Base-by-base conservation (phyloP, 2,329 filamentous ascomycete species). In the Daldinia sp. region DNA sequence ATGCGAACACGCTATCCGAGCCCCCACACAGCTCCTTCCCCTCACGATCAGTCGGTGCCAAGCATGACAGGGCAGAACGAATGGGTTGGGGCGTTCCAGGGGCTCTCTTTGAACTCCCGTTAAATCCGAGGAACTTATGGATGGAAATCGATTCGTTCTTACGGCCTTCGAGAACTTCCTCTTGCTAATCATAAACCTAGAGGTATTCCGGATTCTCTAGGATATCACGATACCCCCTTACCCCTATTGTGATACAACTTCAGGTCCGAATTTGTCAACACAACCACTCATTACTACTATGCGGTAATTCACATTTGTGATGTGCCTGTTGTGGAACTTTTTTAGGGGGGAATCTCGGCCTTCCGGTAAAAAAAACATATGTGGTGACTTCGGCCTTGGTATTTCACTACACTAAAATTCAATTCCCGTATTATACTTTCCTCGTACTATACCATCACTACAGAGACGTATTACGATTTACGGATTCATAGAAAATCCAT, bases 31-130 rank as follows among this genome's bases (percentile, higher is more conserved):
- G 54, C 70, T 61, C 57, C 71, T 51, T 78, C 64, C 78, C 77
- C 63, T 72, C 78, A 68, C 66, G 64, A 76, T 54, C 68, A 74
- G 68, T 29, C 68, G 63, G 35, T 73, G 8, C 73, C 73, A 11
- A 67, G 59, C 49, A 77, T 84, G 59, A 73, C 76, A 51, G 75
- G 76, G 27, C 82, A 82, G 71, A 79, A 82, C 48, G 88, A 90
- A 50, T 91, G 89, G 88, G 78, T 83, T 23, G 79, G 80, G 54
- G 77, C 83, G 4, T 92, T 92, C 74, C 90, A 93, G 74, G 86
- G 90, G 8, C 79, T 93, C 15, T 93, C 90, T 1, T 83, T 93
- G 66, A 90, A 90, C 72, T 85, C 86, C 67, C 83, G 84, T 63
- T 86, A 56, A 70, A 53, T 30, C 10, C 50, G 7, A 17, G n/a